phyloP scores from a whole-genome alignment of 257 asterid species.

The Cruciata laevipes region DNA sequence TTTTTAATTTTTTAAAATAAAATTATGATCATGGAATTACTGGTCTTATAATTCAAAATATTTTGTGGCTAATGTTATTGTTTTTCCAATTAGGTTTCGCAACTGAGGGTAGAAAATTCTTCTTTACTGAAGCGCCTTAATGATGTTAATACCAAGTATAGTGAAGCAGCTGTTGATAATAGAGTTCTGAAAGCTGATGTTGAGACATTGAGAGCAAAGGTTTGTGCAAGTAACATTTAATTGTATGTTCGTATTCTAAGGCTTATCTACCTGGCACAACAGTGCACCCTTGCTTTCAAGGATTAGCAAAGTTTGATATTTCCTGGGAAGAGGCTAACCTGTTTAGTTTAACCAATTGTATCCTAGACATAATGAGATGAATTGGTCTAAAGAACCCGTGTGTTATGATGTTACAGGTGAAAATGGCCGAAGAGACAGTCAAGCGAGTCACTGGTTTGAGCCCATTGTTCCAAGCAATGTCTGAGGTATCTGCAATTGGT shows the following conservation, averaged over 20 bases:
- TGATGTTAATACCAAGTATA: constrained; percentile 77
- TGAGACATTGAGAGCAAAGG: constrained; percentile 95
- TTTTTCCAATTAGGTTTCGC: constrained; percentile 54
- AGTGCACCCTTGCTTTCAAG: not conserved
- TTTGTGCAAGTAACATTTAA: constrained; percentile 13
- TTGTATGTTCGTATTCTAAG: not conserved
- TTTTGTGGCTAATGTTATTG: constrained; percentile 13
- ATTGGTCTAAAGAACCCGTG: not conserved
- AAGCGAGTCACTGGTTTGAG: constrained; percentile 82
- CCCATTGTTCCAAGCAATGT: constrained; percentile 74
- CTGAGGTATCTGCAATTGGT: constrained; percentile 60
- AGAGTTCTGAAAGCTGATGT: constrained; percentile 94
- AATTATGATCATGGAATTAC: not conserved
- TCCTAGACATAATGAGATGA: not conserved
- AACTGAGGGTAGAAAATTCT: constrained; percentile 70
- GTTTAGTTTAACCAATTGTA: not conserved
- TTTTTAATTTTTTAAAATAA: not conserved
- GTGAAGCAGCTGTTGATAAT: constrained; percentile 89
- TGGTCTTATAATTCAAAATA: not conserved
- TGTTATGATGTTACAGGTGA: constrained; percentile 45
- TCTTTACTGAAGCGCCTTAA: constrained; percentile 66
- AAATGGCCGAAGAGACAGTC: constrained; percentile 90
- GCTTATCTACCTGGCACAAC: not conserved
- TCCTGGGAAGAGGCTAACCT: not conserved
- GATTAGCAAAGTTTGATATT: not conserved